These are phyloP conservation scores for Capsella bursapastoris DNA, from an alignment of 345 rosid species.

Conservation along the genomic window DNA sequence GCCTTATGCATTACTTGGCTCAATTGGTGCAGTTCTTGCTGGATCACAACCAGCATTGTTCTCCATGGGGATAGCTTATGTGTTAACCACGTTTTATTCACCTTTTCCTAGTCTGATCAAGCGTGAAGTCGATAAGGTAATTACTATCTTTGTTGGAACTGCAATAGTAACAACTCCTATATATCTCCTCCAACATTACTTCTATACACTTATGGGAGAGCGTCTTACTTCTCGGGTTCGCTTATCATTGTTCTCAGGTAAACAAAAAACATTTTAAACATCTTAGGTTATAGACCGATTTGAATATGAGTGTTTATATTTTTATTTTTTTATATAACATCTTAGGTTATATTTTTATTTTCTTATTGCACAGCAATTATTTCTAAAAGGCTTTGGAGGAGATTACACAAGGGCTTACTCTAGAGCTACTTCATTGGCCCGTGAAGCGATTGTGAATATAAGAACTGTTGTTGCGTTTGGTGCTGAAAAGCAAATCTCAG, in stretches of 20 bases:
- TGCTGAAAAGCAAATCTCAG: slow-evolving; percentile 58
- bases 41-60: slow-evolving; percentile 76
- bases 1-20: slow-evolving; percentile 81
- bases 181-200: slow-evolving; percentile 75
- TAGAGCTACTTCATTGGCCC: slow-evolving; percentile 67
- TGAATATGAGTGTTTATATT: neutral
- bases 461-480: slow-evolving; percentile 79
- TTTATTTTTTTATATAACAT: too few species aligned
- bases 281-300: neutral
- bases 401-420: slow-evolving; percentile 63
- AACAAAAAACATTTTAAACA: slow-evolving; percentile 12
- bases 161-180: slow-evolving; percentile 63
- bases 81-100: slow-evolving; percentile 67
- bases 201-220: slow-evolving; percentile 88
- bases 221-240: slow-evolving; percentile 78
- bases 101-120: slow-evolving; percentile 51
- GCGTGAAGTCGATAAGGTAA: slow-evolving; percentile 52
- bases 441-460: slow-evolving; percentile 76
- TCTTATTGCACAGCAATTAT: slow-evolving; percentile 60
- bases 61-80: slow-evolving; percentile 70
- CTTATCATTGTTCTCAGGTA: slow-evolving; percentile 74
- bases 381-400: slow-evolving; percentile 85
- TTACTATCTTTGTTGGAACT: slow-evolving; percentile 54
- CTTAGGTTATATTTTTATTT: too few species aligned
- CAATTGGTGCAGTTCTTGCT: slow-evolving; percentile 76